Evolutionary conservation across 179 eudicot genomes (phyloP).

Genomic region (Beta lomatogona): DNA sequence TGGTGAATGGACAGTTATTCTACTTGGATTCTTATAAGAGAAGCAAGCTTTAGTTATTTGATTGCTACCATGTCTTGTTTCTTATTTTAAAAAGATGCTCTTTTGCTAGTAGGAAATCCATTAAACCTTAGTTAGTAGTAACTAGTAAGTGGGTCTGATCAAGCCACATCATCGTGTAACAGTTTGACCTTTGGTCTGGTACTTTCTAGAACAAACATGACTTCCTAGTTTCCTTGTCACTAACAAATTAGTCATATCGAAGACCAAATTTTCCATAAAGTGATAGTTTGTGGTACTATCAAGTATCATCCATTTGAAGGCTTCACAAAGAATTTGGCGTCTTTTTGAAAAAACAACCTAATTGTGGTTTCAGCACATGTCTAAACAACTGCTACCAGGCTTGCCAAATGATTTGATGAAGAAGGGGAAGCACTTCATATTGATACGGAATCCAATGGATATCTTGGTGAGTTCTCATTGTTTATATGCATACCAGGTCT

Average conservation of each 20-base stretch:
- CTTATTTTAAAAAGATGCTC: neutral
- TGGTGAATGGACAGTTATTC: neutral
- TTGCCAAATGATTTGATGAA: conserved; percentile 67
- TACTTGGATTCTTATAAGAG: neutral
- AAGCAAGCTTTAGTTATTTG: neutral
- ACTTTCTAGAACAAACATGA: neutral
- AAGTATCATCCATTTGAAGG: neutral
- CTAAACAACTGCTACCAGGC: conserved; percentile 73
- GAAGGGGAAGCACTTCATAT: conserved; percentile 86
- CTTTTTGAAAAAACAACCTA: neutral
- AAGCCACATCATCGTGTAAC: neutral
- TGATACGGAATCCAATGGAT: conserved; percentile 88
- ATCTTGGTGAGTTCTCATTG: conserved; percentile 56
- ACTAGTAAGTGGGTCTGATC: neutral
- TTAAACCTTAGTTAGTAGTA: neutral
- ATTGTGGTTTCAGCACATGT: conserved; percentile 65
- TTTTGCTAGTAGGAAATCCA: neutral
- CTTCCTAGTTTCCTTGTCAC: neutral
- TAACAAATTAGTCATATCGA: neutral
- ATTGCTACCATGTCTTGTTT: neutral
- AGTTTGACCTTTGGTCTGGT: neutral
- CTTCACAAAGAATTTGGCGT: neutral
- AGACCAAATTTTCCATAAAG: neutral
- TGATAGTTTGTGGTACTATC: neutral
- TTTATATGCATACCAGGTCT: neutral